Evolutionary conservation across 2,329 filamentous ascomycete genomes (phyloP).

Genomic region (Aspergillus fischeri): DNA sequence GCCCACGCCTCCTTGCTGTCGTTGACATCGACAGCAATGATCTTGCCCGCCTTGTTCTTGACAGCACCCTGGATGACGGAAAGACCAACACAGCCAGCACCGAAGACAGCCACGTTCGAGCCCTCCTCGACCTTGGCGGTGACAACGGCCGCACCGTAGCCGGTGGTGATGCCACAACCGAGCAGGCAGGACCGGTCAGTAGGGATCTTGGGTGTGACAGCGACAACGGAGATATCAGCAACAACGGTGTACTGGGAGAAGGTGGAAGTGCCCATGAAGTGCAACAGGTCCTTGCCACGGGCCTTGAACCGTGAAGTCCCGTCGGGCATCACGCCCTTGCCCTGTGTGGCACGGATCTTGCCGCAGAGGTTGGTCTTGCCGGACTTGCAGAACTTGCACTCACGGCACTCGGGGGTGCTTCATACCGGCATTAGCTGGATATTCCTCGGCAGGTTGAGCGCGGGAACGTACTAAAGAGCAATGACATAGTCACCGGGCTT

Average conservation of each 20-base stretch:
- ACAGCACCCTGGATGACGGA: constrained; percentile 93
- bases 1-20: constrained; percentile 86
- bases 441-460: not conserved
- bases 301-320: constrained; percentile 91
- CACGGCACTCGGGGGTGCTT: constrained; percentile 91
- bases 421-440: constrained; percentile 1
- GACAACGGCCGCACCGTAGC: constrained; percentile 91
- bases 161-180: constrained; percentile 97
- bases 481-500: constrained; percentile 91
- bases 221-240: constrained; percentile 95
- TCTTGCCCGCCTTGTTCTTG: constrained; percentile 66
- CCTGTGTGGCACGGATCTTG: constrained; percentile 97
- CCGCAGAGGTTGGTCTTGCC: constrained; percentile 99
- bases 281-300: constrained; percentile 90
- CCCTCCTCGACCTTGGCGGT: constrained; percentile 90
- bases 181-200: constrained; percentile 96
- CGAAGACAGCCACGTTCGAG: constrained; percentile 86
- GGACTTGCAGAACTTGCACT: constrained; percentile 99
- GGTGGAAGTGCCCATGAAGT: constrained; percentile 99
- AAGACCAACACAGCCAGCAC: constrained; percentile 91
- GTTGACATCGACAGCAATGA: constrained; percentile 73
- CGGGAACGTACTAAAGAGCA: constrained; percentile 68
- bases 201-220: constrained; percentile 81
- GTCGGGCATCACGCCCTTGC: constrained; percentile 94
- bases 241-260: constrained; percentile 99